Percentiles rank a stretch among this genome's conserved stretches.
These are phyloP conservation scores for Talaromyces stipitatus DNA, from an alignment of 495 filamentous ascomycete species.

Conservation along the genomic window DNA sequence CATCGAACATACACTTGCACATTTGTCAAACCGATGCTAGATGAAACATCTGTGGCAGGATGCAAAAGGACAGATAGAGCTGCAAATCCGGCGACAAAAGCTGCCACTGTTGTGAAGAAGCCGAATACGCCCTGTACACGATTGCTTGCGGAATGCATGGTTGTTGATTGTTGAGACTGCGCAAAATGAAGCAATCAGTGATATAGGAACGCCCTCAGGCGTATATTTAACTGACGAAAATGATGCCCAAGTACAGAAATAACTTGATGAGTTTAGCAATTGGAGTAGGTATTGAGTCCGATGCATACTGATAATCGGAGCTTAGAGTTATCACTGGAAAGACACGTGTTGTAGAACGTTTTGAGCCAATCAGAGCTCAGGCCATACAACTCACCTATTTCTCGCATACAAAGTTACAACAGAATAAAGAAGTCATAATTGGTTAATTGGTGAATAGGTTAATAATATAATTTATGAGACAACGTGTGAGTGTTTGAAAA, in stretches of 20 bases:
- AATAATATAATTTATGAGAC: no score
- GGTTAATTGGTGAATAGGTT: no score
- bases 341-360: background rate
- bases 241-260: background rate
- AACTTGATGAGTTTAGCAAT: background rate
- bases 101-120: conserved; percentile 93
- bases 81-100: conserved; percentile 68
- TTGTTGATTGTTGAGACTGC: no score
- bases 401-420: background rate
- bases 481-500: background rate
- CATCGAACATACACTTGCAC: conserved; percentile 69
- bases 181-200: background rate
- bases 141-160: conserved; percentile 81
- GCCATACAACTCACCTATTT: background rate
- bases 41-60: conserved; percentile 54
- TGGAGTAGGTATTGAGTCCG: background rate
- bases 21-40: conserved; percentile 61
- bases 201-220: background rate
- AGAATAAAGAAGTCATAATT: no score
- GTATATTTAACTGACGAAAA: background rate
- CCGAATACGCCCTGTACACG: conserved; percentile 90
- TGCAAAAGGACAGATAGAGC: conserved; percentile 70
- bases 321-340: background rate
- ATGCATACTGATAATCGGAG: background rate
- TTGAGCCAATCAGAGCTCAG: background rate